phyloP scores from a whole-genome alignment of 164 flowering plant genomes.

The Amborella trichopoda region DNA sequence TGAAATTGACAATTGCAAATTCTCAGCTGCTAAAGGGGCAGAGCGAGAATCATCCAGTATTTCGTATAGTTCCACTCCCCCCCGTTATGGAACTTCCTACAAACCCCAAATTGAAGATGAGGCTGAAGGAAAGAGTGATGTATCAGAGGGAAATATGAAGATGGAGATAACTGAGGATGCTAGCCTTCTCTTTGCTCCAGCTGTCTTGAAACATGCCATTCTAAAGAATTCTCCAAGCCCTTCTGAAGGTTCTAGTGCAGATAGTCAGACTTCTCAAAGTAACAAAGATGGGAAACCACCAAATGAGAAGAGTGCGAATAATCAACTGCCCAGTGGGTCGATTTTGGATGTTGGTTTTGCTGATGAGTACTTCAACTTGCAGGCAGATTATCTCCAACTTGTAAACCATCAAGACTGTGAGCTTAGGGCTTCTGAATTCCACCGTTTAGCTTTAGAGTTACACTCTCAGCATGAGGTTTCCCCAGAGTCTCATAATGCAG shows the following conservation, averaged over 20 bases:
- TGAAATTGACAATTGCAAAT: conserved; percentile 59
- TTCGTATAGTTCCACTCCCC: conserved; percentile 14
- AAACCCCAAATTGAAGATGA: conserved; percentile 34
- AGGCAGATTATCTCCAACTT: conserved; percentile 72
- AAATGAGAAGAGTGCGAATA: conserved; percentile 10
- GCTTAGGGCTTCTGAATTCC: conserved; percentile 74
- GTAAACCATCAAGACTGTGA: conserved; percentile 54
- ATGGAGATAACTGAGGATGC: conserved; percentile 50
- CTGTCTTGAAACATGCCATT: conserved; percentile 35
- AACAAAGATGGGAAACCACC: conserved; percentile 22
- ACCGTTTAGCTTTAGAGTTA: conserved; percentile 58
- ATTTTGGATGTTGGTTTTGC: conserved; percentile 34
- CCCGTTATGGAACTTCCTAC: conserved; percentile 16
- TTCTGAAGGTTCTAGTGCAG: conserved; percentile 13
- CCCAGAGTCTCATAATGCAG: conserved; percentile 67
- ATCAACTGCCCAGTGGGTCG: conserved; percentile 15
- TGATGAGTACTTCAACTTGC: conserved; percentile 43
- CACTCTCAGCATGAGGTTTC: conserved; percentile 47
- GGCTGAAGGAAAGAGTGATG: conserved; percentile 34
- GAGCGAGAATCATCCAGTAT: conserved; percentile 29
- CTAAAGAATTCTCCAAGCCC: conserved; percentile 22
- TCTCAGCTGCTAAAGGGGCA: conserved; percentile 17
- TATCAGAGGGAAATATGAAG: conserved; percentile 26
- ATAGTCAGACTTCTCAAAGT: too few relatives aligned
- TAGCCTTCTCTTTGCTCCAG: conserved; percentile 61